Base-by-base conservation (phyloP, 176 grass and related monocot genomes). In the Saccharum officinarum region DNA sequence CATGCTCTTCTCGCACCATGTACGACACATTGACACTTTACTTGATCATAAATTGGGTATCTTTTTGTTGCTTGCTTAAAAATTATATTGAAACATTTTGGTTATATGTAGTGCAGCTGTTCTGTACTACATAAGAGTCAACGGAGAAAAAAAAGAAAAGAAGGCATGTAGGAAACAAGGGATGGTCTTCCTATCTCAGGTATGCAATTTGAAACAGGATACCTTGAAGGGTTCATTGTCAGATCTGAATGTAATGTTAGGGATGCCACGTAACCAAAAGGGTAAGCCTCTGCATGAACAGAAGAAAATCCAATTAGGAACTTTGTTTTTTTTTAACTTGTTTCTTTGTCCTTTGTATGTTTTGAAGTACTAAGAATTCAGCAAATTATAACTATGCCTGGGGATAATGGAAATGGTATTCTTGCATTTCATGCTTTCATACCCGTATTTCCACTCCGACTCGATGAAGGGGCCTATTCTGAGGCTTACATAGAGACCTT, bases 371-470 rank as follows among this genome's bases (percentile, higher is more conserved):
- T 30, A 30, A 36, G 18, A 70, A 59, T 36, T 40, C 30, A 55
- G 22, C 10, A 70, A 77, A 14, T 14, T 61, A 26, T 72, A 34
- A 34, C 18, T 23, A 23, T 76, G 18, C 25, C 33, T 30, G 39
- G 60, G 46, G 26, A 75, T n/a, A 41, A 23, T 49, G n/a, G 9
- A 50, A 83, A 45, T 44, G 4, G 18, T 8, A 11, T 23, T 13
- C 4, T 15, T 40, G 40, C 22, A 23, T 76, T 40, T 17, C 10
- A 20, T 84, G n/a, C 22, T 69, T 72, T 25, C 71, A 25, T 95
- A 98, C 93, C 96, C 96, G 31, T 98, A 98, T 73, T 94, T 94
- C 96, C 96, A 95, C 81, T 98, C 96, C 0, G 96, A 79, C 71
- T 95, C 85, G 26, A 95, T 67, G 42, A 95, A 98, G 23, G 96